A percentile compares a stretch with the other conserved stretches of the same genome.
Conservation (phyloP, 1,284 basidiomycete species). For the Flammula alnicola region DNA sequence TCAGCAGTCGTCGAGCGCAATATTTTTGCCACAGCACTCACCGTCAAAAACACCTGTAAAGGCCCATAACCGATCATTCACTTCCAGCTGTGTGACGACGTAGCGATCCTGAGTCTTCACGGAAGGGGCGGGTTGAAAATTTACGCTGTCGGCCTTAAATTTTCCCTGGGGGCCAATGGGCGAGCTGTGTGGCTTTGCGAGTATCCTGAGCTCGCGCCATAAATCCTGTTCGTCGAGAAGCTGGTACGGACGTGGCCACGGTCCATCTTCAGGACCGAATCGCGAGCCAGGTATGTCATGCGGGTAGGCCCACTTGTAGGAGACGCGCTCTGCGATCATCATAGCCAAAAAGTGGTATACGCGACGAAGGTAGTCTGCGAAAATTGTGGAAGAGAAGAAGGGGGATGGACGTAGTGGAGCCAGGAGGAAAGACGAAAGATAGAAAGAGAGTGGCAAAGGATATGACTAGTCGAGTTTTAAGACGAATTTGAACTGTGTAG, state of each 20-base stretch:
- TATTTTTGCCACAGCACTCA: constrained; percentile 34
- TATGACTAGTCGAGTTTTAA: too few species aligned
- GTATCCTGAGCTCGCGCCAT: constrained; percentile 49
- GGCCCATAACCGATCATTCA: constrained; percentile 61
- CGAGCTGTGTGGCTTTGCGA: constrained; percentile 54
- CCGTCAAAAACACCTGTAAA: constrained; percentile 75
- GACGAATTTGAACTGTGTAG: constrained; percentile 16
- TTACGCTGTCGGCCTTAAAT: constrained; percentile 57
- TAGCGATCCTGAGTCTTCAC: constrained; percentile 64
- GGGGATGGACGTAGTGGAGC: constrained; percentile 10
- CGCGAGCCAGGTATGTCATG: constrained; percentile 63
- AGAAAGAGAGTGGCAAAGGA: constrained; percentile 10
- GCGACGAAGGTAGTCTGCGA: constrained; percentile 11
- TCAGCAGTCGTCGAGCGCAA: constrained; percentile 2
- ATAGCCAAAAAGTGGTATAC: constrained; percentile 34
- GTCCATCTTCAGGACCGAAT: constrained; percentile 61
- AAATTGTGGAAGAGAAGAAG: constrained; percentile 17
- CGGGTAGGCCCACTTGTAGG: constrained; percentile 47
- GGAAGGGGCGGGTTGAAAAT: constrained; percentile 62
- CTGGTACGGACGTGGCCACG: constrained; percentile 64
- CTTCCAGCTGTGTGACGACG: constrained; percentile 57
- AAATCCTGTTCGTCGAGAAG: constrained; percentile 51
- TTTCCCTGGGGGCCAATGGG: constrained; percentile 42
- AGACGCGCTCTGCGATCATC: constrained; percentile 39
- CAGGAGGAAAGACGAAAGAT: constrained; percentile 8